phyloP scores from a whole-genome alignment of 2,329 filamentous ascomycete genomes.

The Aspergillus sp. region DNA sequence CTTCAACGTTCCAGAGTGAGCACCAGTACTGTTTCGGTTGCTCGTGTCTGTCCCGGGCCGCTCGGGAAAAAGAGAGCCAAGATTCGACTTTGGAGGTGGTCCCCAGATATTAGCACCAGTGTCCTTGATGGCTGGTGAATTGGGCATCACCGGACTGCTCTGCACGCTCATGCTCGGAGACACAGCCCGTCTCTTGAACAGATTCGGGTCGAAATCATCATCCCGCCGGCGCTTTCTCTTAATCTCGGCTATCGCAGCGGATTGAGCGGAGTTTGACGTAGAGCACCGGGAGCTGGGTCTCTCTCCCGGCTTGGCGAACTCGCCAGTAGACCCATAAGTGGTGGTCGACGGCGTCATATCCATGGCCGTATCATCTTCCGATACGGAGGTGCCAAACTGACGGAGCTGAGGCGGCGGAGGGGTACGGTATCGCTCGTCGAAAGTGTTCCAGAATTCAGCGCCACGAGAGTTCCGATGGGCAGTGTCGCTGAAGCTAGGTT shows the following conservation, averaged over 20 bases:
- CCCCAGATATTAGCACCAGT: conserved; percentile 62
- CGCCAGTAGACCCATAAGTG: conserved; percentile 21
- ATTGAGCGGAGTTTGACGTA: conserved; percentile 40
- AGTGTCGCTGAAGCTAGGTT: conserved; percentile 73
- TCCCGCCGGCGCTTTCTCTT: conserved; percentile 81
- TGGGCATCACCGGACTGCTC: conserved; percentile 78
- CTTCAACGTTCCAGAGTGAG: conserved; percentile 43
- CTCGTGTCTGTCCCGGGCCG: conserved; percentile 51
- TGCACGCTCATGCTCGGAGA: conserved; percentile 88
- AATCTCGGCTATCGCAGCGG: conserved; percentile 67
- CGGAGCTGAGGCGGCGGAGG: conserved; percentile 64
- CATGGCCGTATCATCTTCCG: conserved; percentile 40
- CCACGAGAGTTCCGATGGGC: conserved; percentile 70
- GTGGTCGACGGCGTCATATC: conserved; percentile 40
- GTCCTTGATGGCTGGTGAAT: conserved; percentile 77
- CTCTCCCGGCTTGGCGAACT: conserved; percentile 33
- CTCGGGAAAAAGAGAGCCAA: conserved; percentile 49
- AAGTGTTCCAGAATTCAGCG: conserved; percentile 74
- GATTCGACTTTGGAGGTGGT: conserved; percentile 63
- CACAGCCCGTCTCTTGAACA: conserved; percentile 88
- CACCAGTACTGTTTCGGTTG: conserved; percentile 50
- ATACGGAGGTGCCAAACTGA: conserved; percentile 51
- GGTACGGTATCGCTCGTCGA: conserved; percentile 66
- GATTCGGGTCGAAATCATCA: conserved; percentile 83
- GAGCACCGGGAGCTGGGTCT: conserved; percentile 37